phyloP scores from a whole-genome alignment of 2,329 filamentous ascomycete species.

The Dendrostoma leiphaemia region DNA sequence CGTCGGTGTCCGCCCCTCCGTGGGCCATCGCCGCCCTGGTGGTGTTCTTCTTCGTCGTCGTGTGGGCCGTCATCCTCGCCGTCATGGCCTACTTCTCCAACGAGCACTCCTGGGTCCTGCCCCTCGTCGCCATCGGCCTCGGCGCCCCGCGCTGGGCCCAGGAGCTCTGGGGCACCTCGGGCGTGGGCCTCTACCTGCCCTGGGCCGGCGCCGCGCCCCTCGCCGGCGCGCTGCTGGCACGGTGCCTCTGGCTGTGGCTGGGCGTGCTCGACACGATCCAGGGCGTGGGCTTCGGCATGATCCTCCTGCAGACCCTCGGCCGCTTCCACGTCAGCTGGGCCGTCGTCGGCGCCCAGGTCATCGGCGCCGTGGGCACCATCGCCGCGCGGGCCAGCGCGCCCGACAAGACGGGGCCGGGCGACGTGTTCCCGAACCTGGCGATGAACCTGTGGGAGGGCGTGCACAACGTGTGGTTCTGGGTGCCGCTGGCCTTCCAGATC shows the following conservation, averaged over 20 bases:
- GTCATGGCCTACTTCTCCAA: constrained; percentile 51
- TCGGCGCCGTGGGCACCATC: constrained; percentile 62
- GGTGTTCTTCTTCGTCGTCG: constrained; percentile 48
- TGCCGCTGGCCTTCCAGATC: constrained; percentile 54
- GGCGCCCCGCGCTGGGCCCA: constrained; percentile 64
- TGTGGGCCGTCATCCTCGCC: constrained; percentile 53
- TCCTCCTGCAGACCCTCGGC: constrained; percentile 60
- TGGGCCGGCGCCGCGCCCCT: constrained; percentile 47
- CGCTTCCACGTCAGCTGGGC: constrained; percentile 61
- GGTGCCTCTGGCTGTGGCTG: constrained; percentile 62
- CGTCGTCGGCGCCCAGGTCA: constrained; percentile 56
- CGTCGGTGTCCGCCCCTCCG: constrained; percentile 46
- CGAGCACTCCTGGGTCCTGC: constrained; percentile 62
- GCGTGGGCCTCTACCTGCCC: constrained; percentile 57
- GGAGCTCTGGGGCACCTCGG: constrained; percentile 62
- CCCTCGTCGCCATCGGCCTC: constrained; percentile 63
- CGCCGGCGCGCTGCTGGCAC: constrained; percentile 50
- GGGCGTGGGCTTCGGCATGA: constrained; percentile 64
- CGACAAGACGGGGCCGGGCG: constrained; percentile 56
- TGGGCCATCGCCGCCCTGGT: constrained; percentile 57
- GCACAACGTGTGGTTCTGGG: constrained; percentile 56
- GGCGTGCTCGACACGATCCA: constrained; percentile 61
- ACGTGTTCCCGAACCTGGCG: constrained; percentile 59
- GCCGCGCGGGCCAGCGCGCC: constrained; percentile 57
- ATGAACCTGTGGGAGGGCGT: constrained; percentile 40